phyloP scores from a whole-genome alignment of 257 asterid species.

The Solanum habrochaites region DNA sequence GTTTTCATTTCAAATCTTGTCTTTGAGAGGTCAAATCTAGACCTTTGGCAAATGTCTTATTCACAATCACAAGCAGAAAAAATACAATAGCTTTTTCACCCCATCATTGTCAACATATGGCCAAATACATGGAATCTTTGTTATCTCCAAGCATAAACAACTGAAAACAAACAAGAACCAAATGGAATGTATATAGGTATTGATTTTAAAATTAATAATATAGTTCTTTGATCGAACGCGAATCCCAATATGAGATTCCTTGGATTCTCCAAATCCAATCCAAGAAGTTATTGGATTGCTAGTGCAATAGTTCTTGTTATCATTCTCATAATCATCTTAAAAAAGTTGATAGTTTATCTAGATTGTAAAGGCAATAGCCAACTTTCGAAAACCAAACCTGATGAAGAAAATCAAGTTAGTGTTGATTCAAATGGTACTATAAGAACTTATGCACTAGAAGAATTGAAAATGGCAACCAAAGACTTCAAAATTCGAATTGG shows the following conservation, averaged over 20 bases:
- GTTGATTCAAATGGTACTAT: not conserved
- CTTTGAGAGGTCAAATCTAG: not conserved
- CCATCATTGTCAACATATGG: not conserved
- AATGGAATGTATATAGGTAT: not conserved
- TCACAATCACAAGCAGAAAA: conserved; percentile 17
- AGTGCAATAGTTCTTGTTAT: conserved; percentile 41
- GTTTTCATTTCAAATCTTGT: not conserved
- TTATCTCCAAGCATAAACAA: not conserved
- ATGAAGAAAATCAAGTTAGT: not conserved
- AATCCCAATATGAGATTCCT: conserved; percentile 36
- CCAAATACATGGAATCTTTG: conserved; percentile 38
- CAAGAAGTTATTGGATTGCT: conserved; percentile 33
- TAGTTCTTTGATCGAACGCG: not conserved
- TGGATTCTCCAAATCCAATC: conserved; percentile 45
- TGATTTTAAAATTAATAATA: not conserved
- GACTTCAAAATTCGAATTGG: conserved; percentile 51
- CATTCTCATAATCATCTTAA: conserved; percentile 30
- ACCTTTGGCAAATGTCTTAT: conserved; percentile 20
- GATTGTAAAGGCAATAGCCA: not conserved
- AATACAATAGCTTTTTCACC: not conserved
- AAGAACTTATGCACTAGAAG: conserved; percentile 61
- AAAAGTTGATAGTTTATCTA: conserved; percentile 21
- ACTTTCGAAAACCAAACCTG: not conserved
- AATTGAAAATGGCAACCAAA: conserved; percentile 55
- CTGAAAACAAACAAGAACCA: conserved; percentile 7